Conservation (phyloP, 306 rosid species). For the Lotus japonicus region DNA sequence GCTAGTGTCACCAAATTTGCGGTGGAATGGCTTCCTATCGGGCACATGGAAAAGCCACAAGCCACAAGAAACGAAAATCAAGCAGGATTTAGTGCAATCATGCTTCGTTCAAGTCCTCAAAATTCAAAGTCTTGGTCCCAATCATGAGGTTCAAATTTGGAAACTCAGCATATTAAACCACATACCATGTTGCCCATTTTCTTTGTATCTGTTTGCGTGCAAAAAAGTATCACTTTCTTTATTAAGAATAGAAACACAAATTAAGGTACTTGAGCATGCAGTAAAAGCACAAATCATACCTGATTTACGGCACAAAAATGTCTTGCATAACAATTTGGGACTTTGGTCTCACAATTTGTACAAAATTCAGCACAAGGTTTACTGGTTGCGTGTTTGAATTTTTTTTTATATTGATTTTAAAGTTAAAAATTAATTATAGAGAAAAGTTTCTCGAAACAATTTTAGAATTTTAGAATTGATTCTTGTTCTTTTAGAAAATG, state of each 20-base stretch:
- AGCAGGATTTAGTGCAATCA: constrained; percentile 9
- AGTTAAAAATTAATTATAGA: no score
- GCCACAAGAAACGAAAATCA: constrained; percentile 26
- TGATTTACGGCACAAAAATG: not conserved
- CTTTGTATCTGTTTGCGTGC: not conserved
- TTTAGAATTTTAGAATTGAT: no score
- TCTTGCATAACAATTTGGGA: no score
- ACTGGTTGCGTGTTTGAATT: no score
- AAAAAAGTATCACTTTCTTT: not conserved
- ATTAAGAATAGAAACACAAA: not conserved
- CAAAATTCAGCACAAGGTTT: no score
- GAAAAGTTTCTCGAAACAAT: no score
- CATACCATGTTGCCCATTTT: not conserved
- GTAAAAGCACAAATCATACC: not conserved
- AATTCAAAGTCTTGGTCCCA: constrained; percentile 14
- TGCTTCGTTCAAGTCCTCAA: not conserved
- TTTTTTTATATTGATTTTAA: no score
- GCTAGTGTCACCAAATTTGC: constrained; percentile 13
- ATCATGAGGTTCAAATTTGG: not conserved
- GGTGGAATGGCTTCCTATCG: constrained; percentile 7
- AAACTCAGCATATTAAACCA: not conserved
- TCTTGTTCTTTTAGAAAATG: no score
- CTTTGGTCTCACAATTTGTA: no score
- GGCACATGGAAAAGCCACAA: constrained; percentile 10
- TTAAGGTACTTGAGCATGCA: not conserved